Evolutionary conservation across 345 rosid genomes (phyloP).

Genomic region (Eucalyptus curtisii): DNA sequence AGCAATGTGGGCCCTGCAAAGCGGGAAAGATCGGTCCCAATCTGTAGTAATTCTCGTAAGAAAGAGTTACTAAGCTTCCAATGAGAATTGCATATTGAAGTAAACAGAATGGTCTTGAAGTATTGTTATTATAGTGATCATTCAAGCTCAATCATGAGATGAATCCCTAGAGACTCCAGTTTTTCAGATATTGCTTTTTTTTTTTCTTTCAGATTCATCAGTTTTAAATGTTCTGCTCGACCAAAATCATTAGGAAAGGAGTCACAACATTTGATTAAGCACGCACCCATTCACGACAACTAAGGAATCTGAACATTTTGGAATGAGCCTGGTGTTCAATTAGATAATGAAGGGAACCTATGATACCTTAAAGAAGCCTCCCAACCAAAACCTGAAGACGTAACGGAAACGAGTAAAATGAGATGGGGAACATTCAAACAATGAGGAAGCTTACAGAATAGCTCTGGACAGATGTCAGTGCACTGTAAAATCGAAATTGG

Average conservation of each 20-base stretch:
- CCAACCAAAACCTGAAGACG: conserved; percentile 74
- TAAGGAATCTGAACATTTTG: not conserved
- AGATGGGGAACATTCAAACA: not conserved
- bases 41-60: conserved; percentile 31
- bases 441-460: not conserved
- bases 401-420: not conserved
- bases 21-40: conserved; percentile 73
- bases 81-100: not conserved
- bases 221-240: not conserved
- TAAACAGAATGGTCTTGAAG: not conserved
- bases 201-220: not conserved
- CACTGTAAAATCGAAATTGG: not conserved
- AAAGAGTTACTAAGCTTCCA: conserved; percentile 1
- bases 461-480: not conserved
- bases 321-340: not conserved
- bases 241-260: not conserved
- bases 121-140: not conserved
- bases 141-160: not conserved
- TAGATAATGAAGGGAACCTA: not conserved
- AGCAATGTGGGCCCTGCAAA: conserved; percentile 75
- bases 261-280: not conserved
- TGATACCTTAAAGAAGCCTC: conserved; percentile 78
- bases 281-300: not conserved
- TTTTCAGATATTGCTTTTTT: not conserved
- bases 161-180: not conserved